Evolutionary conservation across 306 rosid genomes (phyloP), one percentile per base, ranked within the genome.

Genomic region (Ormosia emarginata): DNA sequence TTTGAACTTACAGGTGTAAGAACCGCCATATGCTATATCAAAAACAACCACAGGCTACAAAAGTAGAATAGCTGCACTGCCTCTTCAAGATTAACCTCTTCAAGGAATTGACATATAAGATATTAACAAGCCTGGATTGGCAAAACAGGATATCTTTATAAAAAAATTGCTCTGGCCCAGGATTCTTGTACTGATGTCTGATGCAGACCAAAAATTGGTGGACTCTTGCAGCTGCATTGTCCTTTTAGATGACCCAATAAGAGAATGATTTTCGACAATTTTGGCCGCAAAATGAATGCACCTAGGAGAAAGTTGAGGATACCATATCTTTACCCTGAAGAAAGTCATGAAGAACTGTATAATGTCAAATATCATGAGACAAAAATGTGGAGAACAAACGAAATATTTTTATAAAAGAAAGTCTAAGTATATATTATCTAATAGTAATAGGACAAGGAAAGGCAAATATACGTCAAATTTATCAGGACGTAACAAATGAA

Each of bases 1-100:
- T 58, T 81, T 29, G 79, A 80, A 86, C 74, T 40, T 52, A 18
- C 5, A 39, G 83, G 81, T 37, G 43, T 76, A 59, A 32, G 86
- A 85, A 82, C 89, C 1, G 85, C 94, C 97, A 90, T 92, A 36
- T 43, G 66, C 55, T 61, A 59, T 80, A 59, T 80, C 8, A 83
- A 65, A 87, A 78, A n/a, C 57, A 76, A 83, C 14, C 64, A 61
- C 67, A 74, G 44, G 40, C 56, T 37, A 49, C 69, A 59, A 14
- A 74, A 49, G 64, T 49, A 39, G 65, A 56, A 80, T 80, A 75
- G 70, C 49, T 62, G 56, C 78, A 75, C 64, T 33, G 63, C 69
- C 40, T 71, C 71, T 86, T 67, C 58, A 32, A 84, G 68, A 68
- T 68, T 74, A 62, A 72, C 79, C 83, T 83, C 53, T 82, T 65